A percentile compares a stretch with the other conserved stretches of the same genome.
Conservation (phyloP, 2,329 filamentous ascomycete species). For the Teratosphaeria destructans region DNA sequence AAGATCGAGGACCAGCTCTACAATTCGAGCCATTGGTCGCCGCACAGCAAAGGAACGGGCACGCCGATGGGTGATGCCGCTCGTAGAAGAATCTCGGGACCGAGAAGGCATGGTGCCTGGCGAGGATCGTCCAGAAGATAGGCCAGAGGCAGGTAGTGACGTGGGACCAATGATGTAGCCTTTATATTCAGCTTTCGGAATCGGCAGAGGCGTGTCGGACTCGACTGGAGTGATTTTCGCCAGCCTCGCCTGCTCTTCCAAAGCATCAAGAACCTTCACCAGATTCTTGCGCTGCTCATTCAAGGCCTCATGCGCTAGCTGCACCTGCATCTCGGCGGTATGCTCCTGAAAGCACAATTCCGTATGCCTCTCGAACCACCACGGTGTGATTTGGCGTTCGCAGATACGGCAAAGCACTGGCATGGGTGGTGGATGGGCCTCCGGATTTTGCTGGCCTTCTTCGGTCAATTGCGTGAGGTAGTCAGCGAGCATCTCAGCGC, state of each 20-base stretch:
- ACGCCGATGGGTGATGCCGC: conserved; percentile 63
- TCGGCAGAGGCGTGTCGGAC: conserved; percentile 29
- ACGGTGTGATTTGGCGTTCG: conserved; percentile 90
- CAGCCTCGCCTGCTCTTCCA: conserved; percentile 68
- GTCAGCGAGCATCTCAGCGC: conserved; percentile 86
- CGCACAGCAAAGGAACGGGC: conserved; percentile 85
- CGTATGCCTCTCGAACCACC: conserved; percentile 99
- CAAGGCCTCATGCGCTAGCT: conserved; percentile 85
- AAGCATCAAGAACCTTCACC: conserved; percentile 84
- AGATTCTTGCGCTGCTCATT: conserved; percentile 89
- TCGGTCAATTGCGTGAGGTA: conserved; percentile 87
- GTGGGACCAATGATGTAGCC: conserved; percentile 66
- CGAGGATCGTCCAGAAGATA: conserved; percentile 59
- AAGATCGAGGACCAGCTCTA: conserved; percentile 86
- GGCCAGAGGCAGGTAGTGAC: conserved; percentile 56
- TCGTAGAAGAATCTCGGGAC: conserved; percentile 55
- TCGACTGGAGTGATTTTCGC: conserved; percentile 43
- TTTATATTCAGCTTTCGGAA: conserved; percentile 64
- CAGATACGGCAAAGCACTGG: conserved; percentile 93
- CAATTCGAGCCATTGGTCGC: conserved; percentile 80
- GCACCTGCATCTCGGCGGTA: conserved; percentile 92
- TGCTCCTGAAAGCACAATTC: conserved; percentile 94
- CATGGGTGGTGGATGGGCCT: conserved; percentile 66
- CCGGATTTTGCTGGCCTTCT: conserved; percentile 62
- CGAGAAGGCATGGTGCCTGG: conserved; percentile 55